Evolutionary conservation across 148 eudicot species (phyloP).

Genomic region (Spergularia marina): DNA sequence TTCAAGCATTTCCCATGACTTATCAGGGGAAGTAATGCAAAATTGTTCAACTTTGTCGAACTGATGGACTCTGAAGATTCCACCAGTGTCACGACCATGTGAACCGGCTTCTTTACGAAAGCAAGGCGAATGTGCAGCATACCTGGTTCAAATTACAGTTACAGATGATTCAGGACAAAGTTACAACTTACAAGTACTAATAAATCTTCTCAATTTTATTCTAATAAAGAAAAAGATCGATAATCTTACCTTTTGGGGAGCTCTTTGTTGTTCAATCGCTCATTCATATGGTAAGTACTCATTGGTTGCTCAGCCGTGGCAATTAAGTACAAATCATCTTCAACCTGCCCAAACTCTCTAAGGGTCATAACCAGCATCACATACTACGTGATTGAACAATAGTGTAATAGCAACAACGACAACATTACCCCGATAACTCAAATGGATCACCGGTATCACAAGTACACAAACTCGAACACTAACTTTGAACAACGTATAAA

Average conservation of each 20-base stretch:
- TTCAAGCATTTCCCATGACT: slow-evolving; percentile 95
- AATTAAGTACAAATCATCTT: slow-evolving; percentile 81
- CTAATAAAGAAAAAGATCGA: background rate
- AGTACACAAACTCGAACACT: no score
- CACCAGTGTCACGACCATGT: slow-evolving; percentile 90
- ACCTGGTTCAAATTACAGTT: slow-evolving; percentile 36
- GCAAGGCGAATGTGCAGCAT: slow-evolving; percentile 90
- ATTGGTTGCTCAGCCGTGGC: slow-evolving; percentile 98
- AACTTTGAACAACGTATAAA: no score
- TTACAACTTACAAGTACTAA: slow-evolving; percentile 15
- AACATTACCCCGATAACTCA: no score
- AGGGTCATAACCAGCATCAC: background rate
- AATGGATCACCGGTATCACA: no score
- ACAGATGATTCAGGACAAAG: no score
- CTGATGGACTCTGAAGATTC: slow-evolving; percentile 92
- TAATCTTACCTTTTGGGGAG: slow-evolving; percentile 63
- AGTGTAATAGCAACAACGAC: background rate
- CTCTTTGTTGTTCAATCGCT: slow-evolving; percentile 47
- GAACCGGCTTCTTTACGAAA: slow-evolving; percentile 97
- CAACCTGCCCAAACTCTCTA: slow-evolving; percentile 60
- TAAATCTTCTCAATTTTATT: background rate
- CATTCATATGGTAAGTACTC: slow-evolving; percentile 87
- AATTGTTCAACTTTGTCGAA: slow-evolving; percentile 95
- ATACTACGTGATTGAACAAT: background rate
- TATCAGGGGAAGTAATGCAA: slow-evolving; percentile 75